Percentiles rank a stretch among this genome's conserved stretches.
Evolutionary conservation across 2,329 filamentous ascomycete species (phyloP).

Genomic region (Penicillium sp.): DNA sequence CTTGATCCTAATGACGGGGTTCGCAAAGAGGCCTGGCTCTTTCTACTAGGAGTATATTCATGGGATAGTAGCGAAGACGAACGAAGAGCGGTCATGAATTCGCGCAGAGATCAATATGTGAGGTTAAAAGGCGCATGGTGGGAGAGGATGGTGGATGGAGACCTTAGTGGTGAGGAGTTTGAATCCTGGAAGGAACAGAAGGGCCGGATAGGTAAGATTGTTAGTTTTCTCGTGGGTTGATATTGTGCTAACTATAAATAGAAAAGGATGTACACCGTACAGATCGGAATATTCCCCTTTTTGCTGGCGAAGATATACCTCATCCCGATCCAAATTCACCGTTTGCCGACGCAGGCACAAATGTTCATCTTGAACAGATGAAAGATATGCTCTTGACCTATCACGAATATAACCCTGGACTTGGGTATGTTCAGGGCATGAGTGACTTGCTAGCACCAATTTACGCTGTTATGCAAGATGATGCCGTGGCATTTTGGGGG

Average conservation of each 20-base stretch:
- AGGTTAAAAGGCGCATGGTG: conserved; percentile 94
- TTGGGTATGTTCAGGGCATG: conserved; percentile 99
- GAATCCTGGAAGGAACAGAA: conserved; percentile 98
- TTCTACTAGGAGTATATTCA: conserved; percentile 82
- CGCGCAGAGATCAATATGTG: conserved; percentile 86
- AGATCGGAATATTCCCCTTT: conserved; percentile 90
- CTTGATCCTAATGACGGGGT: conserved; percentile 85
- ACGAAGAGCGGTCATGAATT: conserved; percentile 75
- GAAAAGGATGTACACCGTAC: conserved; percentile 99
- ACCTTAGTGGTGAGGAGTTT: conserved; percentile 72
- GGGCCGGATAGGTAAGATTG: conserved; percentile 75
- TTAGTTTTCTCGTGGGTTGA: not conserved
- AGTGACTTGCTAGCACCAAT: conserved; percentile 93
- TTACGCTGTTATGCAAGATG: conserved; percentile 95
- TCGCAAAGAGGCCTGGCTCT: conserved; percentile 94
- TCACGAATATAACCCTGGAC: conserved; percentile 92
- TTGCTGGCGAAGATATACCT: conserved; percentile 91
- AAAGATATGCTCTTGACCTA: conserved; percentile 99
- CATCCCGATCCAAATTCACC: conserved; percentile 95
- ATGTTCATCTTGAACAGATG: conserved; percentile 96
- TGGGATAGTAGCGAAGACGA: conserved; percentile 91
- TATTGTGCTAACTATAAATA: conserved; percentile 41
- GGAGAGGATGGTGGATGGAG: conserved; percentile 82
- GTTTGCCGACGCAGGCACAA: conserved; percentile 88
- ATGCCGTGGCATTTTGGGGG: conserved; percentile 93